These are phyloP conservation scores for Raphanus raphanistrum DNA, from an alignment of 345 rosid species.

Conservation along the genomic window DNA sequence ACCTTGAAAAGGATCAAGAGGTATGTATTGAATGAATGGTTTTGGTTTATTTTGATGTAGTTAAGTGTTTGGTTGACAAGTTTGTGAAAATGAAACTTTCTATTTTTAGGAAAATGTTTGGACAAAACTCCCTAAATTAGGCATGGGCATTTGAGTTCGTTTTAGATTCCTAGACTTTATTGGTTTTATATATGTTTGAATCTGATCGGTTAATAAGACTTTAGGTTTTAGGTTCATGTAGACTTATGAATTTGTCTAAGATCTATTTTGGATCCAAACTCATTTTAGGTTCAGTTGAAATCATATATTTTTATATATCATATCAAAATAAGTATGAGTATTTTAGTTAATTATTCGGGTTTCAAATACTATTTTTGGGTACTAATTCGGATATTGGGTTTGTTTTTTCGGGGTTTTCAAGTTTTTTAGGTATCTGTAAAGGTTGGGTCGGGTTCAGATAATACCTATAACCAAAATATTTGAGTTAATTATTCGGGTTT, in stretches of 20 bases:
- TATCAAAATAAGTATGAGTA: neutral
- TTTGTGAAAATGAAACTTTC: constrained; percentile 56
- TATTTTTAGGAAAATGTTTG: neutral
- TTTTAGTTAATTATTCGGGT: neutral
- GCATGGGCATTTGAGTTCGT: neutral
- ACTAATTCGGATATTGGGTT: neutral
- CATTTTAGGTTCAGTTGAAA: neutral
- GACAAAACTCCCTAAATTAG: neutral
- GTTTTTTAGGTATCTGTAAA: too few species aligned
- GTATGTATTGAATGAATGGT: constrained; percentile 35
- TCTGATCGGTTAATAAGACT: neutral
- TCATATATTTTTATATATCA: neutral
- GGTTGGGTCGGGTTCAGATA: too few species aligned
- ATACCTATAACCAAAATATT: too few species aligned
- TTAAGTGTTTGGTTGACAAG: neutral
- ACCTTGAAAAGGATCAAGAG: constrained; percentile 77
- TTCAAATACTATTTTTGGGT: neutral
- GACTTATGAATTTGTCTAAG: neutral
- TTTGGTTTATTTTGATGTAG: neutral
- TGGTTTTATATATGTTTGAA: neutral
- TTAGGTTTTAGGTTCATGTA: neutral
- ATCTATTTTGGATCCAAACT: neutral
- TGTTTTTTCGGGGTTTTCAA: too few species aligned
- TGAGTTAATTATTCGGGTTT: neutral
- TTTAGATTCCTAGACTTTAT: neutral